Evolutionary conservation across 345 rosid genomes (phyloP), one percentile per base, ranked within the genome.

Genomic region (Populus deltoides): DNA sequence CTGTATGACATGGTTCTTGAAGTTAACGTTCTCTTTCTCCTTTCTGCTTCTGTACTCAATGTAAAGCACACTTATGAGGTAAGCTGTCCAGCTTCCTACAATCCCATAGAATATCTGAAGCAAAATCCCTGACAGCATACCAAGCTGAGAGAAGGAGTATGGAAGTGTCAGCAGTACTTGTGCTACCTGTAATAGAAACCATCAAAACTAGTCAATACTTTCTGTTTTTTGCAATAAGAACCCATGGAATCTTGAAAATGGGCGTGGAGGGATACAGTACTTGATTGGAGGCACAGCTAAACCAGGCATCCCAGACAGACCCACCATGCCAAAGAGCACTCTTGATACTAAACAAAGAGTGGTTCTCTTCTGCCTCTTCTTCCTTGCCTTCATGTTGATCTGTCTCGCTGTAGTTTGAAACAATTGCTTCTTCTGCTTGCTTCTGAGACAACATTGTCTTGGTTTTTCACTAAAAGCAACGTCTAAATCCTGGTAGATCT

Each of bases 271-370:
- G 68, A 45, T 61, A 5, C n/a, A 69, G 9, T 84, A 92, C 99
- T 80, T 95, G 99, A 86, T 96, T 96, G 72, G 99, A 96, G 77
- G 99, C 94, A 57, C 98, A 96, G 62, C 98, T 93, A 90, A 96
- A 96, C 99, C 99, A 96, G 59, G 99, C 99, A 80, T 96, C 99
- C 99, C 99, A 96, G 69, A 82, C 92, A 3, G 99, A 96, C 75
- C 99, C 99, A 43, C 99, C 99, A 49, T 96, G 99, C 99, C 99
- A 96, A 39, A 96, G 90, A 72, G 90, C 20, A 85, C 75, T 91
- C 82, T 90, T 96, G 77, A 96, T 77, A 63, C 81, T 79, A 16
- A 91, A 85, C 75, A 88, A 73, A 18, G 96, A 85, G 35, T 77
- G 78, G 3, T 87, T 62, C 67, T 85, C 86, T 29, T 82, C 89